Evolutionary conservation across 495 filamentous ascomycete genomes (phyloP).

Genomic region (Cryomyces minteri): DNA sequence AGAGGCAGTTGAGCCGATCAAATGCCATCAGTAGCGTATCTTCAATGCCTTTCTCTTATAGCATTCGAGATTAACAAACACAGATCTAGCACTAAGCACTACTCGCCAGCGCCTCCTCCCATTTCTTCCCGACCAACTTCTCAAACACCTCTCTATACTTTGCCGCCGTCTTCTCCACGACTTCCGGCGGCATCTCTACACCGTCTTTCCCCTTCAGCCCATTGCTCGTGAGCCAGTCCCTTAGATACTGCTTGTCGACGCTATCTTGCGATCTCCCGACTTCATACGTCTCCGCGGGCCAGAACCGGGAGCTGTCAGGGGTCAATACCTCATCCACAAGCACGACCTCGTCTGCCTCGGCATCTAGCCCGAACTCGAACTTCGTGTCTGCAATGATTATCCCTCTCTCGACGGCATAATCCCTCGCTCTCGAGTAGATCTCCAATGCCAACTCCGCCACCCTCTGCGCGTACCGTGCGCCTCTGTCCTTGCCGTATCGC

Average conservation of each 20-base stretch:
- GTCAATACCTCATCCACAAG: constrained; percentile 88
- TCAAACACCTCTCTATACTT: constrained; percentile 57
- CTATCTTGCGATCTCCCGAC: constrained; percentile 58
- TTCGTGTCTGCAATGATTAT: constrained; percentile 89
- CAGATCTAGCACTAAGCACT: no score
- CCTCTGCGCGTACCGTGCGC: constrained; percentile 36
- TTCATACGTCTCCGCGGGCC: constrained; percentile 56
- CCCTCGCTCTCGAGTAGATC: constrained; percentile 55
- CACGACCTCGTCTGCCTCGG: constrained; percentile 19
- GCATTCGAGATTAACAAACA: no score
- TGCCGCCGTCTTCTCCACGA: constrained; percentile 40
- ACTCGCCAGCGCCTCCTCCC: neutral
- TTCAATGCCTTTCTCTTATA: no score
- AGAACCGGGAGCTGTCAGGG: constrained; percentile 56
- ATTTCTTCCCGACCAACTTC: constrained; percentile 38
- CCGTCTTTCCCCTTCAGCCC: constrained; percentile 54
- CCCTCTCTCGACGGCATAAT: constrained; percentile 57
- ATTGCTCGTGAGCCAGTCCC: constrained; percentile 63
- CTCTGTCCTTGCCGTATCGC: constrained; percentile 37
- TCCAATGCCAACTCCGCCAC: constrained; percentile 55
- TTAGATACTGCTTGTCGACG: constrained; percentile 81
- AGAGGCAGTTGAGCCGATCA: no score
- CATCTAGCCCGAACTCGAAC: constrained; percentile 67
- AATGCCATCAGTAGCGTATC: no score
- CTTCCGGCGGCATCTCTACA: constrained; percentile 46